phyloP scores from a whole-genome alignment of 1,139 yeast genomes.

The Geotrichum cucujoidarum region DNA sequence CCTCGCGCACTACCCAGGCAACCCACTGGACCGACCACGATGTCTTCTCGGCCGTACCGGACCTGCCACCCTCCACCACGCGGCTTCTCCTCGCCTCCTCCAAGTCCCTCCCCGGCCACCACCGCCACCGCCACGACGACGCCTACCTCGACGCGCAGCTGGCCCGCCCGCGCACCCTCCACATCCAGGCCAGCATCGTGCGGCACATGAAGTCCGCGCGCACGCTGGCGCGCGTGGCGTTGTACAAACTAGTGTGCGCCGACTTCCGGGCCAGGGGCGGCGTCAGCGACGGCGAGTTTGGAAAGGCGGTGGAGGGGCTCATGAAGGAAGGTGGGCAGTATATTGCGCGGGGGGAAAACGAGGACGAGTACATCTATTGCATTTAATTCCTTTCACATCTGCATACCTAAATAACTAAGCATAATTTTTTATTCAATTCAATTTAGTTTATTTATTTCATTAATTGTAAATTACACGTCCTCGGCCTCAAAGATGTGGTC shows the following conservation, averaged over 20 bases:
- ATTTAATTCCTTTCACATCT: too few species aligned
- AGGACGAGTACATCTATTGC: constrained; percentile 3
- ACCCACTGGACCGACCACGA: background rate
- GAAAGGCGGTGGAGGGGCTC: constrained; percentile 7
- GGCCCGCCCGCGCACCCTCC: constrained; percentile 30
- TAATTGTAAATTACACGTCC: background rate
- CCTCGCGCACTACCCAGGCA: background rate
- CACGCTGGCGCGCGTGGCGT: constrained; percentile 34
- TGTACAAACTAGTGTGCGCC: constrained; percentile 29
- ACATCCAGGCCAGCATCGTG: constrained; percentile 38
- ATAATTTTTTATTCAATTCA: too few species aligned
- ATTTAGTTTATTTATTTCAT: too few species aligned
- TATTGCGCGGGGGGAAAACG: constrained; percentile 1
- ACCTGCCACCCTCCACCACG: background rate
- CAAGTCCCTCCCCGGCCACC: background rate
- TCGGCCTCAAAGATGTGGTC: constrained; percentile 19
- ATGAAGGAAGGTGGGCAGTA: constrained; percentile 13
- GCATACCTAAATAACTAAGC: too few species aligned
- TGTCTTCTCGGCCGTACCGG: background rate
- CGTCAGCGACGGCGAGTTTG: constrained; percentile 9
- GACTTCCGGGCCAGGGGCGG: background rate
- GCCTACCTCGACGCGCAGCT: background rate
- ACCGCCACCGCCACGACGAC: too few species aligned
- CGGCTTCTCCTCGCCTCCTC: background rate
- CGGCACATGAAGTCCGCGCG: constrained; percentile 36